These are phyloP conservation scores for Pestalotiopsis sp. DNA, from an alignment of 2,329 filamentous ascomycete species.

Conservation along the genomic window DNA sequence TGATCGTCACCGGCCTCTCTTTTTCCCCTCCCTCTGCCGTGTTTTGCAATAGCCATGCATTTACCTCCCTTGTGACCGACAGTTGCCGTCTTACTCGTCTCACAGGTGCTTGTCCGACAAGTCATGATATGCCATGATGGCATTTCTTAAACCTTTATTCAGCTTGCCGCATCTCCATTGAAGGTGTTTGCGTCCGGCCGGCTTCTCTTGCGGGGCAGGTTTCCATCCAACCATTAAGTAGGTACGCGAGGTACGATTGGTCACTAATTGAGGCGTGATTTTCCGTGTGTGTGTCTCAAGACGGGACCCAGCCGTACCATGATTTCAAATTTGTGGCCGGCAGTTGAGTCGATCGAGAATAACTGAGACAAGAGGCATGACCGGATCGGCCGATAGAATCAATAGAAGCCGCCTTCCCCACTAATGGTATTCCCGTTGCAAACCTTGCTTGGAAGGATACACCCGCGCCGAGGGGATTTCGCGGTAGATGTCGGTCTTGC, in stretches of 20 bases:
- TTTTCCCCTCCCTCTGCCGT: not conserved
- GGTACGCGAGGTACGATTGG: not conserved
- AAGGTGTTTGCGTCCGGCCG: not conserved
- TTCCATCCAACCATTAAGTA: not conserved
- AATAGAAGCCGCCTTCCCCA: not conserved
- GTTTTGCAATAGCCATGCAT: not conserved
- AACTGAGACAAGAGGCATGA: not conserved
- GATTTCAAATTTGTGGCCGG: not conserved
- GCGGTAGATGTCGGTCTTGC: too few species aligned
- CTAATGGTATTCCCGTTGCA: not conserved
- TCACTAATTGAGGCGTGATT: not conserved
- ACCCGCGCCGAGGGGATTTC: not conserved
- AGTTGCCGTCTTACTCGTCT: not conserved
- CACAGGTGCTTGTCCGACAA: not conserved
- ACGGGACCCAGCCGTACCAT: not conserved
- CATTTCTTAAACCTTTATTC: not conserved
- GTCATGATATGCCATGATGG: not conserved
- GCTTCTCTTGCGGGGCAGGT: not conserved
- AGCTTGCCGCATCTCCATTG: not conserved
- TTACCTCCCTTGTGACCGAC: not conserved
- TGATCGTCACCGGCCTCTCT: not conserved
- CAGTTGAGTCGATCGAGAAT: not conserved
- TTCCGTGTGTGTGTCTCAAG: not conserved
- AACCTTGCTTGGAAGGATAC: not conserved
- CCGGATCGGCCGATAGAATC: not conserved